Base-by-base conservation (phyloP, 345 rosid species). In the Gossypium mustelinum region DNA sequence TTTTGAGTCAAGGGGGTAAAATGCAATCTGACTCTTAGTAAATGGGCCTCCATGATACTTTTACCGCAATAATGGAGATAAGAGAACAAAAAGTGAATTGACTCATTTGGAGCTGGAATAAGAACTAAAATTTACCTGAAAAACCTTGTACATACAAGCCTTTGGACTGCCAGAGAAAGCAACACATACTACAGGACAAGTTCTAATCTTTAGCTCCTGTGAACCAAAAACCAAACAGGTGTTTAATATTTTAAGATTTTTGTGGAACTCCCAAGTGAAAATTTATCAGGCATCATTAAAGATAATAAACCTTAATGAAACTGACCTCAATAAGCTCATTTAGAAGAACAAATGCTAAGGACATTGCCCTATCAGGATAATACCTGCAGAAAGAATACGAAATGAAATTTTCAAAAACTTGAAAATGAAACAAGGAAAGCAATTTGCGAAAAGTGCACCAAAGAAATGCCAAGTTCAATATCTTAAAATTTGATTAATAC, bases 101-200 rank as follows among this genome's bases (percentile, higher is more conserved):
- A 9, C 39, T 68, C 16, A 47, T 12, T 14, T 29, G 6, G 17
- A 58, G 45, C 20, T 41, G 24, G 1, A 25, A 68, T 27, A 72
- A 75, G 47, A 51, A 22, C 16, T 43, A 25, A 29, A 43, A 62
- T 64, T 5, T 82, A 81, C 99, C 96, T 95, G 96, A 70, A 89
- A 83, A 27, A 87, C 90, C 86, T 95, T 91, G 85, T 89, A 86
- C 98, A 91, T 82, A 81, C 96, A 93, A 77, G 98, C 96, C 83
- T 95, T 93, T 1, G 97, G 77, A 83, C 92, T 92, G 2, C 94
- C 98, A 78, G 98, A 95, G 79, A 95, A 79, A 29, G 98, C 88
- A 44, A 88, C 84, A 78, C 93, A 89, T 76, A 91, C 87, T 66
- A 91, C 83, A 16, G 99, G 96, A 81, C 92, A 87, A 45, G 93